Conservation (phyloP, 768 basidiomycete species). For the Mycena rebaudengoi region DNA sequence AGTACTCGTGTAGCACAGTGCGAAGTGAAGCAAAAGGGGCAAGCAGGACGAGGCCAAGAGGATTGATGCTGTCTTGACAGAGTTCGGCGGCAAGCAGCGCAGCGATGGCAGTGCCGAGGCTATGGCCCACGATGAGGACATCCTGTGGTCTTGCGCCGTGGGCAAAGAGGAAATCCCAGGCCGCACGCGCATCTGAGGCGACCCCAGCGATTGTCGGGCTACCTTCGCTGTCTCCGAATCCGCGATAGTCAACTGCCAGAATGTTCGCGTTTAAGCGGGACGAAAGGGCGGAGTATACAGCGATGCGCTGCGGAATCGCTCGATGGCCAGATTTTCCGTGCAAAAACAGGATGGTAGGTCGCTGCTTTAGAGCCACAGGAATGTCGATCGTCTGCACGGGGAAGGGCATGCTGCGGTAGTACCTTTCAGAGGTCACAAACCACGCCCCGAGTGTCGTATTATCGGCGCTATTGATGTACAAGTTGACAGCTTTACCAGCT, state of each 20-base stretch:
- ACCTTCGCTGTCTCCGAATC: slow-evolving; percentile 77
- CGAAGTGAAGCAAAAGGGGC: no score
- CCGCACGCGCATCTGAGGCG: slow-evolving; percentile 63
- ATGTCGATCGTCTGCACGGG: no score
- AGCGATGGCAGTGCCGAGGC: slow-evolving; percentile 86
- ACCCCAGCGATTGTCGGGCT: slow-evolving; percentile 69
- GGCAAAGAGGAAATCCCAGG: slow-evolving; percentile 77
- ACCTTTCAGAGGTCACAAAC: slow-evolving; percentile 66
- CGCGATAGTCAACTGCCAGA: slow-evolving; percentile 77
- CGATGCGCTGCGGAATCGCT: slow-evolving; percentile 61
- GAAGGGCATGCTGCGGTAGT: slow-evolving; percentile 52
- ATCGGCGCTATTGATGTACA: slow-evolving; percentile 67
- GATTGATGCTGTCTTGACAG: no score
- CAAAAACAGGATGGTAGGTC: no score
- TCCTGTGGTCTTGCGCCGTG: slow-evolving; percentile 65
- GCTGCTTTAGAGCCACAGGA: no score
- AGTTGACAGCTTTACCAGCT: slow-evolving; percentile 71
- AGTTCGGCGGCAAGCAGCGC: no score
- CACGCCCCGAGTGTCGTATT: slow-evolving; percentile 72
- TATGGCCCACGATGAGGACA: slow-evolving; percentile 83
- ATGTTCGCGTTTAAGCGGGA: slow-evolving; percentile 65
- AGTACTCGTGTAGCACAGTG: no score
- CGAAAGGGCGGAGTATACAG: slow-evolving; percentile 58
- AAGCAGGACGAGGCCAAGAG: no score
- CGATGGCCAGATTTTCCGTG: no score